These are phyloP conservation scores for Aspergillus sp. DNA, from an alignment of 2,329 filamentous ascomycete genomes.

Conservation along the genomic window DNA sequence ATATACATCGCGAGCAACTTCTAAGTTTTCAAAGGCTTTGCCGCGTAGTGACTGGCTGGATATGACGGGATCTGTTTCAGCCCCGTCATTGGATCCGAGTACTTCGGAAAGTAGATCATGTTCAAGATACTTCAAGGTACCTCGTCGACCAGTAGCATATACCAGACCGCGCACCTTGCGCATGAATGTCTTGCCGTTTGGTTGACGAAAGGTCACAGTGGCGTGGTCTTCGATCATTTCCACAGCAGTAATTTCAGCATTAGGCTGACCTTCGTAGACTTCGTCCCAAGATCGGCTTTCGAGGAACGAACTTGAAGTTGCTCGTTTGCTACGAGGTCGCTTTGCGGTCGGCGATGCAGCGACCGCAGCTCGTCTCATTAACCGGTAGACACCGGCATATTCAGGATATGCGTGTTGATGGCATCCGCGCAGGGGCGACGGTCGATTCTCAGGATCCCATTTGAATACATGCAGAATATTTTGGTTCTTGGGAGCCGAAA, in stretches of 20 bases:
- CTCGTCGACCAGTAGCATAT: conserved; percentile 53
- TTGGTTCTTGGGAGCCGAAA: conserved; percentile 45
- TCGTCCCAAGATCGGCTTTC: conserved; percentile 44
- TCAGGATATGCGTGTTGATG: conserved; percentile 57
- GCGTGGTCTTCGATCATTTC: conserved; percentile 26
- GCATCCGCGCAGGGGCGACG: conserved; percentile 52
- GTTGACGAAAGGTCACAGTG: conserved; percentile 37
- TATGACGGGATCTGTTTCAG: conserved; percentile 29
- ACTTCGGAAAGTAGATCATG: conserved; percentile 43
- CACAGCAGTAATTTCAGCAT: conserved; percentile 43
- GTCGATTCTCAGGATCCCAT: conserved; percentile 51
- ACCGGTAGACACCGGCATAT: conserved; percentile 53
- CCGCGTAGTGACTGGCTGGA: conserved; percentile 48
- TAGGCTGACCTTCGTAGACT: conserved; percentile 51
- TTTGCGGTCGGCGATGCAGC: conserved; percentile 14
- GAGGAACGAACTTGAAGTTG: conserved; percentile 42
- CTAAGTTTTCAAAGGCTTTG: conserved; percentile 47
- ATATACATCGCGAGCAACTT: conserved; percentile 49
- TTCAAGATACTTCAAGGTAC: conserved; percentile 48
- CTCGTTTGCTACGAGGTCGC: conserved; percentile 22
- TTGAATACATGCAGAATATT: conserved; percentile 55
- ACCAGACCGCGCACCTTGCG: conserved; percentile 44
- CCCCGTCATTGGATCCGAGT: conserved; percentile 20
- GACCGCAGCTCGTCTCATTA: conserved; percentile 50
- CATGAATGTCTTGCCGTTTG: conserved; percentile 39